Conservation (phyloP, 306 rosid species). For the Corylus heterophylla region DNA sequence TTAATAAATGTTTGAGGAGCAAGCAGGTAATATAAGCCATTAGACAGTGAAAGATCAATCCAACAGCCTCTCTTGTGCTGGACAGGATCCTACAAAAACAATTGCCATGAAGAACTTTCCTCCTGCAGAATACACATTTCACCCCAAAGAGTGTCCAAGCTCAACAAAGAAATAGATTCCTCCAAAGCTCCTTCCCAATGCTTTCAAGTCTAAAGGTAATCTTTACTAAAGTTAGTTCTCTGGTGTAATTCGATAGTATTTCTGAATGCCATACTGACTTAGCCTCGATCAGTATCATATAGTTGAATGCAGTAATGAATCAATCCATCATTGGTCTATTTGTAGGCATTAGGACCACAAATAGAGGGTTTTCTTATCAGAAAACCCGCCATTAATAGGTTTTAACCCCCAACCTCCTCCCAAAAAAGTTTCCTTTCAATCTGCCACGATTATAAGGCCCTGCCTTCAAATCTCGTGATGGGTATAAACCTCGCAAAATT, state of each 20-base stretch:
- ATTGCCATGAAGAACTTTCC: background rate
- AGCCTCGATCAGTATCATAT: background rate
- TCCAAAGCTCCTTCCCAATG: background rate
- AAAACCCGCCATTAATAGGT: background rate
- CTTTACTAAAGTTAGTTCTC: background rate
- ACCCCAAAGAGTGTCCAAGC: background rate
- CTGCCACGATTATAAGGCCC: background rate
- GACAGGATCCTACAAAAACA: background rate
- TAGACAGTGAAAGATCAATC: background rate
- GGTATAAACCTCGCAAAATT: background rate
- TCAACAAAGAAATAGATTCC: background rate
- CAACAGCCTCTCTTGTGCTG: background rate
- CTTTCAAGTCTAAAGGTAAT: background rate
- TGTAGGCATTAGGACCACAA: conserved; percentile 4
- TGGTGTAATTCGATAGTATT: background rate
- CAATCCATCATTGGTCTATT: conserved; percentile 31
- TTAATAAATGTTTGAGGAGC: background rate
- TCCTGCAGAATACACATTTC: background rate
- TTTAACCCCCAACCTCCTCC: background rate
- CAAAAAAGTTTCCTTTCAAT: background rate
- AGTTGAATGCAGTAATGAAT: background rate
- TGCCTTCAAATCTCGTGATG: background rate
- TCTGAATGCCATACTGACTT: background rate
- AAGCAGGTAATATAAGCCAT: background rate
- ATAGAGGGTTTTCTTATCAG: background rate